A percentile compares a stretch with the other conserved stretches of the same genome.
These are phyloP conservation scores for Vitis amurensis DNA, from an alignment of 164 flowering plant genomes.

Conservation along the genomic window DNA sequence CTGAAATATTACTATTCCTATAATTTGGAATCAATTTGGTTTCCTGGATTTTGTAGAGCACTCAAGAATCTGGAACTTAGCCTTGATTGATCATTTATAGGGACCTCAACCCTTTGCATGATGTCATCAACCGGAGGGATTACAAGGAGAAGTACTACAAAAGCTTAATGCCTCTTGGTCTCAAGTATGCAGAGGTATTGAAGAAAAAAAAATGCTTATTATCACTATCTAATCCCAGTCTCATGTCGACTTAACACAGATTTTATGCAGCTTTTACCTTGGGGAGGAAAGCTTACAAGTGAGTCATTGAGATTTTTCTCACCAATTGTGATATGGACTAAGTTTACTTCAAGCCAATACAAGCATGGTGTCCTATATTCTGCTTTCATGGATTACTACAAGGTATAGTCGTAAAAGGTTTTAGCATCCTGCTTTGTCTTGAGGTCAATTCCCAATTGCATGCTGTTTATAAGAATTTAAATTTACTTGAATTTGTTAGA, in stretches of 20 bases:
- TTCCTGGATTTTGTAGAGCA: neutral
- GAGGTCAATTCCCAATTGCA: neutral
- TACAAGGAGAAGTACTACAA: conserved; percentile 85
- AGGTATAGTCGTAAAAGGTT: conserved; percentile 39
- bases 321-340: conserved; percentile 91
- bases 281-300: conserved; percentile 95
- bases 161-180: conserved; percentile 62
- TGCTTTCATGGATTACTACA: conserved; percentile 83
- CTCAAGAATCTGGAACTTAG: neutral
- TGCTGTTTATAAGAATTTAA: no score
- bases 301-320: conserved; percentile 93
- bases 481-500: neutral
- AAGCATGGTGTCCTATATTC: conserved; percentile 57
- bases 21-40: neutral
- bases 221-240: conserved; percentile 15
- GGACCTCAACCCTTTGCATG: conserved; percentile 94
- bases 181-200: conserved; percentile 68
- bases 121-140: conserved; percentile 44
- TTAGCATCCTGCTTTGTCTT: neutral
- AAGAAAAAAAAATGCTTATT: neutral
- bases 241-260: conserved; percentile 43
- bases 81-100: conserved; percentile 37
- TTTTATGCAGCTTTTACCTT: conserved; percentile 91
- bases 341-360: conserved; percentile 57
- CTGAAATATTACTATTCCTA: neutral